Evolutionary conservation across 73 alveolate species (phyloP), one percentile per base, ranked within the genome.

Genomic region (Symbiodinium natans): DNA sequence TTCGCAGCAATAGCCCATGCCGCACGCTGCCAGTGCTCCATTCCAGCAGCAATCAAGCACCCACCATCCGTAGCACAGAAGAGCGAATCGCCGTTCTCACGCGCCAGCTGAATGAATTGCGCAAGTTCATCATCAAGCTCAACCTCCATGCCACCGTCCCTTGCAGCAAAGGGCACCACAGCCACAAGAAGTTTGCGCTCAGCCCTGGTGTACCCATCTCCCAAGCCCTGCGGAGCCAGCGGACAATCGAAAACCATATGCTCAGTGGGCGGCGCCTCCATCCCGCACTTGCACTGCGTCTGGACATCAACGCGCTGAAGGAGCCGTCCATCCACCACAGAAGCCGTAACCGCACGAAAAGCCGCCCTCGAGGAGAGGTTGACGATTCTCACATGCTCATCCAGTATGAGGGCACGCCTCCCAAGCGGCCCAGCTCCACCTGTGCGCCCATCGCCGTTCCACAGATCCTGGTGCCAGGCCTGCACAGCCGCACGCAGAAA

Each of bases 1-100:
- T 36, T 21, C 2, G n/a, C 83, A 3, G n/a, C 59, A 29, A 87
- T 84, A 1, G 94, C 94, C 94, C 94, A 87, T 36, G 83, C 21
- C 0, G 84, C 94, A 13, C 56, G 3, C 31, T 56, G 94, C 94
- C 80, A 85, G 42, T 27, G n/a, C 33, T 43, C 77, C 1, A 38
- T 1, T 5, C 75, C 92, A 42, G 33, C 7, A 4, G 93, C 93
- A 8, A 84, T 34, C 31, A 84, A 33, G 39, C 74, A 41, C 36
- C 93, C 48, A 6, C 93, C 93, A 15, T 84, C 77, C 0, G 68
- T 52, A 17, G 68, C 68, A 52, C 13, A 21, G 1, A 52, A 17
- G 68, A 52, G 13, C 29, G 13, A 21, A 21, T 52, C 68, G n/a
- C 1, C 29, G 68, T 27, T 21, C 13, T 27, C 29, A 2, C 68